Conservation (phyloP, 208 protist species). For the Crithidia fasciculata region DNA sequence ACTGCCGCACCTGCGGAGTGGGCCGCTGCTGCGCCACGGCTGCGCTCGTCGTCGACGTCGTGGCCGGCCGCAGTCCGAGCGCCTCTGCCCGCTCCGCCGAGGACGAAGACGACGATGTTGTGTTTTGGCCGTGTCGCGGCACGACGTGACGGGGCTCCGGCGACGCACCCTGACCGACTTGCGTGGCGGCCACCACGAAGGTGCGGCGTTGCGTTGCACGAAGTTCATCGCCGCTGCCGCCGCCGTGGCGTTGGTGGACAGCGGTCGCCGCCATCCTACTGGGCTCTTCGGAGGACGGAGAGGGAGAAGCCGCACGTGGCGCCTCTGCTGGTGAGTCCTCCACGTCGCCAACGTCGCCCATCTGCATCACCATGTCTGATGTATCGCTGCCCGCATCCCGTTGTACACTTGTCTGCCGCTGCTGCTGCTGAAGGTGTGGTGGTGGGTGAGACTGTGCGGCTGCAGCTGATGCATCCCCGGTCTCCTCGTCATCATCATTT, state of each 20-base stretch:
- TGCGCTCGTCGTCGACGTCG: background rate
- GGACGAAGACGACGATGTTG: constrained; percentile 57
- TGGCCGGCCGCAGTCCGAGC: constrained; percentile 16
- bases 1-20: constrained; percentile 12
- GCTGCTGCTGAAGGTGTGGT: background rate
- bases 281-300: background rate
- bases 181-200: constrained; percentile 35
- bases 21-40: constrained; percentile 4
- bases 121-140: constrained; percentile 48
- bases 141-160: constrained; percentile 37
- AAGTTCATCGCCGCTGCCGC: constrained; percentile 13
- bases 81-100: constrained; percentile 29
- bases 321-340: background rate
- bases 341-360: constrained; percentile 6
- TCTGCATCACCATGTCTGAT: constrained; percentile 27
- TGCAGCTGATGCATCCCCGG: background rate
- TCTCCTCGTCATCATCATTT: constrained; percentile 20
- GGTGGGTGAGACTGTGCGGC: background rate
- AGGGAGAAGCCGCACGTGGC: background rate
- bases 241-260: constrained; percentile 7
- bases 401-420: too few relatives aligned
- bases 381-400: constrained; percentile 1
- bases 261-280: constrained; percentile 12
- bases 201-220: constrained; percentile 38
- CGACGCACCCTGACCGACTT: constrained; percentile 11